Base-by-base conservation (phyloP, 257 asterid species). In the Mitragyna speciosa region DNA sequence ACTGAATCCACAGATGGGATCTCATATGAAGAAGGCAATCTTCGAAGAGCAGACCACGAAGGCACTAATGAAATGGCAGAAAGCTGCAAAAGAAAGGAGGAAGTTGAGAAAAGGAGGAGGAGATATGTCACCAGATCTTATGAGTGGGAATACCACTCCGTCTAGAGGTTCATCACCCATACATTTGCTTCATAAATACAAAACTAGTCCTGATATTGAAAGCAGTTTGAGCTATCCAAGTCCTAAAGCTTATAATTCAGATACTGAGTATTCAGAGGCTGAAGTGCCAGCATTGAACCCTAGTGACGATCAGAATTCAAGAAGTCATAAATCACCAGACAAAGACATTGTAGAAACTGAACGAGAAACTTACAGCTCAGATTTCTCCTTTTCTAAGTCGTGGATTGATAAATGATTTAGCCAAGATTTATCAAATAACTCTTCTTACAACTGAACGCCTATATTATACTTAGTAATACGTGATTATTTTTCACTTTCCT, bases 41-140 rank as follows among this genome's bases (percentile, higher is more conserved):
- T 82, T 82, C 68, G 81, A 82, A 24, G 85, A 82, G 33, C 85
- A 77, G 26, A 78, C 81, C 19, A 77, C 78, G 0, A 82, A 82
- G 71, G 85, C 85, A 41, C 65, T 82, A 48, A 82, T 70, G 85
- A 82, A 77, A 71, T 82, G 85, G 85, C 85, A 41, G n/a, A 82
- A 70, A 24, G 78, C 85, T 0, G 85, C 80, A n/a, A 76, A 76
- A 76, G 77, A 76, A 59, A 77, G 78, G 63, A 77, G 75, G 70
- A 71, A 72, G 47, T 7, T 39, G 30, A 79, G 80, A 76, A 71
- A 48, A 72, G 69, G 64, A 41, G 82, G 73, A 69, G 83, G 66
- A 79, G 78, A 63, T 28, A 51, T 33, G n/a, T 49, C 52, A 12
- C 48, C 73, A 73, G 74, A 63, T n/a, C 22, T 61, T 54, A 7